phyloP scores from a whole-genome alignment of 106 monocot species.

The Dioscorea alata region DNA sequence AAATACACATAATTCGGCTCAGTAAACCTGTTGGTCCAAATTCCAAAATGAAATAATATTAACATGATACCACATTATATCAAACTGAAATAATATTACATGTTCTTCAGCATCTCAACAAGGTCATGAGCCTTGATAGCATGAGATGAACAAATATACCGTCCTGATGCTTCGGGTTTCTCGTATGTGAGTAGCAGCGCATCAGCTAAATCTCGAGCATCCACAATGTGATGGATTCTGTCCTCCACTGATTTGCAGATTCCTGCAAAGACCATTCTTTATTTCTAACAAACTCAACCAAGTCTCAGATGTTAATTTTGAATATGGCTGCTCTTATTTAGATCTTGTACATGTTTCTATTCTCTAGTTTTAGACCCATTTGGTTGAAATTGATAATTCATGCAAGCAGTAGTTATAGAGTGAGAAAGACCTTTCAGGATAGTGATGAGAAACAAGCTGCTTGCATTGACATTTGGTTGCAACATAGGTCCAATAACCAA shows the following conservation, averaged over 20 bases:
- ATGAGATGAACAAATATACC: conserved; percentile 36
- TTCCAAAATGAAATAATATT: background rate
- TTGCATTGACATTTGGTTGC: conserved; percentile 38
- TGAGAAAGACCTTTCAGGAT: conserved; percentile 29
- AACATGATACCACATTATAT: too few species aligned
- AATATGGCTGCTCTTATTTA: too few species aligned
- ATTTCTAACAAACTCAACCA: too few species aligned
- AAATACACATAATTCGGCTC: background rate
- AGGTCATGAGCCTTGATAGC: conserved; percentile 6
- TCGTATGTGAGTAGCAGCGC: conserved; percentile 35
- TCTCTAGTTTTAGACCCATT: too few species aligned
- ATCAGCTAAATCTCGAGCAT: conserved; percentile 48
- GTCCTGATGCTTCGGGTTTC: conserved; percentile 35
- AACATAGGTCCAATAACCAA: conserved; percentile 41
- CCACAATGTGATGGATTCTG: conserved; percentile 16
- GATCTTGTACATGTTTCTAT: too few species aligned
- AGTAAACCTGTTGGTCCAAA: conserved; percentile 4
- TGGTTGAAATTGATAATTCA: too few species aligned
- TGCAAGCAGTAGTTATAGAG: too few species aligned
- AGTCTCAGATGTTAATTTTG: too few species aligned
- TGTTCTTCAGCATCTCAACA: conserved; percentile 26
- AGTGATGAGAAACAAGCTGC: conserved; percentile 32
- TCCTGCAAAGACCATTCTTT: conserved; percentile 14
- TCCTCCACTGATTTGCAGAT: conserved; percentile 10
- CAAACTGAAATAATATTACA: conserved; percentile 2